phyloP scores from a whole-genome alignment of 257 asterid genomes.

The Solanum sejunctum region DNA sequence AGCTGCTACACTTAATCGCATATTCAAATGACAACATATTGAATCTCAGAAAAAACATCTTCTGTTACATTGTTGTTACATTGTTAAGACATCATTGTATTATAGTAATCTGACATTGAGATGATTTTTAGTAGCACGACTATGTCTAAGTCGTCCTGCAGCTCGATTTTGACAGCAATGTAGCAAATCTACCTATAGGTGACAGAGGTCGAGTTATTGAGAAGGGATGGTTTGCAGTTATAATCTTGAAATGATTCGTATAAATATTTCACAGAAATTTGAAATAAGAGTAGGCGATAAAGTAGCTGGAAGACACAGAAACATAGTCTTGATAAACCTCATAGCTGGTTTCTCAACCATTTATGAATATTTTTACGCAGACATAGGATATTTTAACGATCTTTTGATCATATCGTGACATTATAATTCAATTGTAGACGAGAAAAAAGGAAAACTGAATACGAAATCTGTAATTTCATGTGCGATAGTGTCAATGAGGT shows the following conservation, averaged over 20 bases:
- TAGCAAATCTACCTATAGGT: background rate
- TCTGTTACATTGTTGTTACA: background rate
- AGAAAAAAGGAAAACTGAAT: background rate
- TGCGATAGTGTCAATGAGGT: background rate
- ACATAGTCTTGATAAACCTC: no score
- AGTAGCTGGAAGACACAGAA: background rate
- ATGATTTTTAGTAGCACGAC: background rate
- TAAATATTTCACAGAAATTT: no score
- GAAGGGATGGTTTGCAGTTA: background rate
- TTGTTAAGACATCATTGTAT: background rate
- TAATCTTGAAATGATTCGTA: background rate
- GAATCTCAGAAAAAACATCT: background rate
- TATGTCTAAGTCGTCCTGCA: background rate
- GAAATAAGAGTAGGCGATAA: background rate
- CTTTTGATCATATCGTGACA: background rate
- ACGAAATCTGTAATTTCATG: background rate
- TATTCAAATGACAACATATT: conserved; percentile 33
- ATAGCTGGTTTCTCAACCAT: no score
- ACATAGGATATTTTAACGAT: background rate
- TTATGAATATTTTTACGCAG: background rate
- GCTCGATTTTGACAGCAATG: background rate
- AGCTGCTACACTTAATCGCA: conserved; percentile 77
- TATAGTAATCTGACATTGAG: background rate
- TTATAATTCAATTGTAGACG: background rate
- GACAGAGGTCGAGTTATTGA: background rate